Conservation (phyloP, 257 asterid species). For the Sherardia arvensis region DNA sequence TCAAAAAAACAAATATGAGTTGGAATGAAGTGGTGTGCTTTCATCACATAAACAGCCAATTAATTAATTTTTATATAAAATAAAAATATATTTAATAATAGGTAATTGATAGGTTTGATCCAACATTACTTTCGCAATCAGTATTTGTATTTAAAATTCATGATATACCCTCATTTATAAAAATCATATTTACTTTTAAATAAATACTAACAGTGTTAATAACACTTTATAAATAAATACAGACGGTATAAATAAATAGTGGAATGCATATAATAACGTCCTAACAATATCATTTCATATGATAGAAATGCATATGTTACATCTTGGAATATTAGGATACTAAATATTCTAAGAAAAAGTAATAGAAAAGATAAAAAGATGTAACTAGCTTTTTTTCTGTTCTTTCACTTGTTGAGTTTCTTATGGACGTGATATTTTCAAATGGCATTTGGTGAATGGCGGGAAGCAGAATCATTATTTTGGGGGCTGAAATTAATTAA, state of each 20-base stretch:
- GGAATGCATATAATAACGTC: no score
- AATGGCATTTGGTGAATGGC: slow-evolving; percentile 20
- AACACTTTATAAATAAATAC: no score
- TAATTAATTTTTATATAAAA: not conserved
- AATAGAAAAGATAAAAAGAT: slow-evolving; percentile 4
- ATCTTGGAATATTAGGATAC: not conserved
- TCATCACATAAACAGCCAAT: not conserved
- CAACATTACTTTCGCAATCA: no score
- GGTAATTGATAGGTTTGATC: no score
- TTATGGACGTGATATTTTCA: slow-evolving; percentile 9
- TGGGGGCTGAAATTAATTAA: slow-evolving; percentile 5
- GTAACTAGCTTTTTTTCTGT: slow-evolving; percentile 3
- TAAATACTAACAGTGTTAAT: no score
- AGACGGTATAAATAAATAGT: no score
- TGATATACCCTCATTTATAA: no score
- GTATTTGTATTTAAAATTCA: no score
- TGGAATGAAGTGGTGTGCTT: not conserved
- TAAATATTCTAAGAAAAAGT: not conserved
- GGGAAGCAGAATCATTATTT: slow-evolving; percentile 12
- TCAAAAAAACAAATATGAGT: not conserved
- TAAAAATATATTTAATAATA: not conserved
- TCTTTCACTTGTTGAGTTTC: slow-evolving; percentile 9
- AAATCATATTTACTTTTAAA: no score
- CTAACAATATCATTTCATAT: not conserved
- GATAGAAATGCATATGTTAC: not conserved